phyloP scores from a whole-genome alignment of 2,329 filamentous ascomycete genomes.

The Fonsecaea nubica region DNA sequence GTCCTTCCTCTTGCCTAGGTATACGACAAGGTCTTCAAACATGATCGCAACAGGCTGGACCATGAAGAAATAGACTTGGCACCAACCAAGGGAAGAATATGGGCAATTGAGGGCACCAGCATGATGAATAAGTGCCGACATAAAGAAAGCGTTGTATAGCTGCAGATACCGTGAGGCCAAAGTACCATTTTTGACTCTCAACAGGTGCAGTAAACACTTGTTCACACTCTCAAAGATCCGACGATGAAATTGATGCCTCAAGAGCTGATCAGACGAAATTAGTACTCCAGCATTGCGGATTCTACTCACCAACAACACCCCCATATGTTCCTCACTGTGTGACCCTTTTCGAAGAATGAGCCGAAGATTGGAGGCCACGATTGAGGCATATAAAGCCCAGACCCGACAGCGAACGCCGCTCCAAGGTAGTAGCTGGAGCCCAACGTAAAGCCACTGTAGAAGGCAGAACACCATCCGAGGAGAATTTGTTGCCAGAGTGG shows the following conservation, averaged over 20 bases:
- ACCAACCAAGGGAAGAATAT: constrained; percentile 23
- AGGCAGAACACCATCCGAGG: constrained; percentile 20
- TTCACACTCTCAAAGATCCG: constrained; percentile 29
- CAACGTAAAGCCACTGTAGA: constrained; percentile 28
- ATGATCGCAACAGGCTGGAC: constrained; percentile 33
- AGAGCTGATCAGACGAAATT: constrained; percentile 4
- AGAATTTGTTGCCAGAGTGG: constrained; percentile 26
- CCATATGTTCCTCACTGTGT: constrained; percentile 34
- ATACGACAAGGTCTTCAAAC: constrained; percentile 31
- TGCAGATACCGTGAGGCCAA: constrained; percentile 31
- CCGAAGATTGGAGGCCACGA: constrained; percentile 34
- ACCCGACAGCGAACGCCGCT: constrained; percentile 19
- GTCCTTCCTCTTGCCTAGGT: constrained; percentile 24
- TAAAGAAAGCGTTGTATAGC: constrained; percentile 33
- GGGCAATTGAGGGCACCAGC: constrained; percentile 29
- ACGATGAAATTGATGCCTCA: constrained; percentile 35
- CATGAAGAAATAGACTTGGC: constrained; percentile 34
- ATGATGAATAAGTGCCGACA: constrained; percentile 34
- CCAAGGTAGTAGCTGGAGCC: constrained; percentile 30
- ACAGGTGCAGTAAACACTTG: constrained; percentile 9
- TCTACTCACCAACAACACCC: constrained; percentile 29
- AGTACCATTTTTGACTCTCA: constrained; percentile 22
- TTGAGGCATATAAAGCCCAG: constrained; percentile 21
- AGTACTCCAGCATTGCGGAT: neutral
- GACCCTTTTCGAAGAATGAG: constrained; percentile 28